Percentiles rank a stretch among this genome's conserved stretches.
These are phyloP conservation scores for Fusarium pseudonygamai DNA, from an alignment of 2,329 filamentous ascomycete genomes.

Conservation along the genomic window DNA sequence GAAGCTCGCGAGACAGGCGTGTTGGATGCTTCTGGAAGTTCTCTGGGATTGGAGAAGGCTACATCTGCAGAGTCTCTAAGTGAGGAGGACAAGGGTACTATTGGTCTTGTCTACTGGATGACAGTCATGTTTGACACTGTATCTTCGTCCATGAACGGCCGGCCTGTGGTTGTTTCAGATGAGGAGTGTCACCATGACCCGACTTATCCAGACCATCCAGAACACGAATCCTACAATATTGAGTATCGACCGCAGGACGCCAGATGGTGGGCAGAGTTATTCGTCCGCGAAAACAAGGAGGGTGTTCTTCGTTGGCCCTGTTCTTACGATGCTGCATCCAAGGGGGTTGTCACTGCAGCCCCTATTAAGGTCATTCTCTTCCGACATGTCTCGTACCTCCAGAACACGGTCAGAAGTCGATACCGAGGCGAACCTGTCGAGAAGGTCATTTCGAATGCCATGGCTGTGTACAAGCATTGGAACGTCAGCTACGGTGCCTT, in stretches of 20 bases:
- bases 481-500: conserved; percentile 61
- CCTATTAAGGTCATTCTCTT: conserved; percentile 69
- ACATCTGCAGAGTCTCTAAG: conserved; percentile 35
- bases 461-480: conserved; percentile 65
- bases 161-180: conserved; percentile 50
- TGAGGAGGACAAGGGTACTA: conserved; percentile 53
- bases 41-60: conserved; percentile 38
- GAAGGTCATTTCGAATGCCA: conserved; percentile 56
- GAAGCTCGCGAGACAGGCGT: conserved; percentile 44
- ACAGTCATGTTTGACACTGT: conserved; percentile 69
- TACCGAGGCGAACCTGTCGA: conserved; percentile 54
- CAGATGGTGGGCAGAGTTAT: conserved; percentile 48
- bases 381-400: conserved; percentile 64
- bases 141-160: conserved; percentile 61
- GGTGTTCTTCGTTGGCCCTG: conserved; percentile 60
- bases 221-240: conserved; percentile 30
- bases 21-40: conserved; percentile 39
- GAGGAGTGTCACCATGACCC: conserved; percentile 53
- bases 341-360: conserved; percentile 60
- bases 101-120: conserved; percentile 68
- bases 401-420: conserved; percentile 58
- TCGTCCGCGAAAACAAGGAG: conserved; percentile 45
- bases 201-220: conserved; percentile 36
- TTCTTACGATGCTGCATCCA: conserved; percentile 60
- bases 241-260: conserved; percentile 41